Evolutionary conservation across 768 basidiomycete species (phyloP).

Genomic region (Naganishia onofrii): DNA sequence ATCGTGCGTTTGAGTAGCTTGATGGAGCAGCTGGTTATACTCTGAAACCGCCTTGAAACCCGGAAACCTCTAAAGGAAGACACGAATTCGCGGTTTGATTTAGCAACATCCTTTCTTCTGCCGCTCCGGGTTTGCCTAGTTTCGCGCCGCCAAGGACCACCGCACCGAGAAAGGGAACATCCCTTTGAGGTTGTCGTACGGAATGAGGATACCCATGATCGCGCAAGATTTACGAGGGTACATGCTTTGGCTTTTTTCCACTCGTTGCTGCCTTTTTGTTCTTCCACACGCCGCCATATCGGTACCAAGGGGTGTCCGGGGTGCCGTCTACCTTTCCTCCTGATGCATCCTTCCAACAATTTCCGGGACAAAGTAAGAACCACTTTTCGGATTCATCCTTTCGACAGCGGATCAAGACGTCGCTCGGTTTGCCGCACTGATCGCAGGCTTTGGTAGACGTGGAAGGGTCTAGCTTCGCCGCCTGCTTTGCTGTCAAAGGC

Average conservation of each 20-base stretch:
- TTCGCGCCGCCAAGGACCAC: background rate
- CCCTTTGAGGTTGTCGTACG: background rate
- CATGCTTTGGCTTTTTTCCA: constrained; percentile 44
- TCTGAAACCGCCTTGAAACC: too few relatives aligned
- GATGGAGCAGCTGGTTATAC: background rate
- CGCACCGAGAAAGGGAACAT: background rate
- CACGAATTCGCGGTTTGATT: background rate
- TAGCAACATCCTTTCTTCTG: background rate
- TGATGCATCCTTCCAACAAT: constrained; percentile 25
- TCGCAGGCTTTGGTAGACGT: constrained; percentile 28
- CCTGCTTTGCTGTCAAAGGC: constrained; percentile 25
- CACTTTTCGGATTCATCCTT: constrained; percentile 25
- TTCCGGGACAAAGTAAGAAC: constrained; percentile 26
- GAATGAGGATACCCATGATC: too few relatives aligned
- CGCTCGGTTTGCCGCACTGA: constrained; percentile 18
- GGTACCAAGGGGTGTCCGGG: background rate
- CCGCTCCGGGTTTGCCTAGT: background rate
- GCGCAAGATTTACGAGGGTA: background rate
- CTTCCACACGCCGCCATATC: constrained; percentile 29
- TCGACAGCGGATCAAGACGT: constrained; percentile 30
- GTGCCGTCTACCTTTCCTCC: constrained; percentile 26
- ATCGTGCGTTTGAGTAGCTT: background rate
- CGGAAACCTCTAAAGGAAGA: too few relatives aligned
- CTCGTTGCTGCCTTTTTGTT: constrained; percentile 38
- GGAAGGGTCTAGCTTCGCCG: constrained; percentile 21